phyloP scores from a whole-genome alignment of 768 basidiomycete species.

The Macrolepiota fuliginosa region DNA sequence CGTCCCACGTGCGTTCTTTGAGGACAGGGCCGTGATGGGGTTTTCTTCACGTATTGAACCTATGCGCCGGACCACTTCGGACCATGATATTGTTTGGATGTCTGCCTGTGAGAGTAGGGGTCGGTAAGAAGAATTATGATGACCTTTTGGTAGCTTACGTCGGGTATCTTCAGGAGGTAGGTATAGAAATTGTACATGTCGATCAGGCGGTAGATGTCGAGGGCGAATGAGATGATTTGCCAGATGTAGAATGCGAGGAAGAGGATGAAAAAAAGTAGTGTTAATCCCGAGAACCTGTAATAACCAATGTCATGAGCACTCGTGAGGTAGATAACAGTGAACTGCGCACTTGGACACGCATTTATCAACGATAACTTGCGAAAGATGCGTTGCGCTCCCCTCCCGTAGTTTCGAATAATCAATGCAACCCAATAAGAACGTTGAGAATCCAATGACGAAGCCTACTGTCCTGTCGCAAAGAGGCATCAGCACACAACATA shows the following conservation, averaged over 20 bases:
- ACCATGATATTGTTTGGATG: conserved; percentile 97
- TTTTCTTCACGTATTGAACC: conserved; percentile 89
- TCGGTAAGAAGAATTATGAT: background rate
- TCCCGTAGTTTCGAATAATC: conserved; percentile 82
- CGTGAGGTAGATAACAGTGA: conserved; percentile 1
- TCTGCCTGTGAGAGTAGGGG: conserved; percentile 62
- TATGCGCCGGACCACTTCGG: conserved; percentile 89
- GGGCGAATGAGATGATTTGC: conserved; percentile 78
- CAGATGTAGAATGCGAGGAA: conserved; percentile 88
- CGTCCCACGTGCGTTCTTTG: conserved; percentile 43
- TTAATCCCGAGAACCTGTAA: conserved; percentile 77
- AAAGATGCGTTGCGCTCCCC: conserved; percentile 64
- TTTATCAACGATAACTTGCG: conserved; percentile 76
- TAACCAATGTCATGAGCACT: background rate
- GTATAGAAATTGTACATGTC: conserved; percentile 98
- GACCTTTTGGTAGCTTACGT: conserved; percentile 48
- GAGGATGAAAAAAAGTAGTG: conserved; percentile 77
- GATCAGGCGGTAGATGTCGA: conserved; percentile 74
- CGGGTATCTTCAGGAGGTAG: conserved; percentile 88
- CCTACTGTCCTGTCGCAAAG: conserved; percentile 76
- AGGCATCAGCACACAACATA: conserved; percentile 21
- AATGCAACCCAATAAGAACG: conserved; percentile 92
- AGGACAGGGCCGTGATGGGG: conserved; percentile 85
- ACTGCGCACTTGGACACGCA: conserved; percentile 78
- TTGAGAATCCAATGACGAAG: conserved; percentile 98